Conservation (phyloP, 495 filamentous ascomycete species). For the Penicillium cosmopolitanum region DNA sequence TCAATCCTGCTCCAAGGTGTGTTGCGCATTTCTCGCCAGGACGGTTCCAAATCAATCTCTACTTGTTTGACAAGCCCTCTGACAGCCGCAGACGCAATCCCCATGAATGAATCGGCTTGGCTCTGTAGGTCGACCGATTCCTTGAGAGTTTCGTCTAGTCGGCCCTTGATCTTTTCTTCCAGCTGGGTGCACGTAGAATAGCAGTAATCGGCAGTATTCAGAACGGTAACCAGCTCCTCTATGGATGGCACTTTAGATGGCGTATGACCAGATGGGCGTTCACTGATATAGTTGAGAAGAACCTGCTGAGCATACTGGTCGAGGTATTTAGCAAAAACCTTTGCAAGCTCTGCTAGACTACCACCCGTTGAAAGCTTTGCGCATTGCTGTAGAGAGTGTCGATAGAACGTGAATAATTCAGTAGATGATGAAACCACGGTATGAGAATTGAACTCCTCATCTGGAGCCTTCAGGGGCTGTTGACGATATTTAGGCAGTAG, state of each 20-base stretch:
- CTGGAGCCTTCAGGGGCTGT: conserved; percentile 76
- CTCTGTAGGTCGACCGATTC: conserved; percentile 83
- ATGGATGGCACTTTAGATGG: conserved; percentile 60
- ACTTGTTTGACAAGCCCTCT: conserved; percentile 81
- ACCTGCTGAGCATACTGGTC: conserved; percentile 96
- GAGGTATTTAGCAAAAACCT: conserved; percentile 86
- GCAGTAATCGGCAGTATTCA: conserved; percentile 98
- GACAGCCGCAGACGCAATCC: conserved; percentile 87
- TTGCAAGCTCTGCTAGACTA: conserved; percentile 82
- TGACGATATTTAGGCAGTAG: conserved; percentile 89
- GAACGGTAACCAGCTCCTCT: conserved; percentile 79
- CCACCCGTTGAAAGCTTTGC: conserved; percentile 91
- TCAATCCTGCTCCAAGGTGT: conserved; percentile 96
- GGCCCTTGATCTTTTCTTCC: conserved; percentile 90
- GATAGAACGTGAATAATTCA: conserved; percentile 96
- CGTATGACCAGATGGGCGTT: conserved; percentile 52
- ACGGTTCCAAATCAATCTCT: conserved; percentile 78
- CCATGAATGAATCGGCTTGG: conserved; percentile 94
- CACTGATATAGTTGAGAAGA: conserved; percentile 76
- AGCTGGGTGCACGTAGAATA: conserved; percentile 89
- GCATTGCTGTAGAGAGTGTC: conserved; percentile 87
- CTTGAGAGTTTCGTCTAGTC: conserved; percentile 78
- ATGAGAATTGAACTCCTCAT: conserved; percentile 91
- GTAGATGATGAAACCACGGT: conserved; percentile 92
- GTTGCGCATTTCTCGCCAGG: conserved; percentile 97